Evolutionary conservation across 495 filamentous ascomycete genomes (phyloP), one percentile per base, ranked within the genome.

Genomic region (Annulohypoxylon nitens): DNA sequence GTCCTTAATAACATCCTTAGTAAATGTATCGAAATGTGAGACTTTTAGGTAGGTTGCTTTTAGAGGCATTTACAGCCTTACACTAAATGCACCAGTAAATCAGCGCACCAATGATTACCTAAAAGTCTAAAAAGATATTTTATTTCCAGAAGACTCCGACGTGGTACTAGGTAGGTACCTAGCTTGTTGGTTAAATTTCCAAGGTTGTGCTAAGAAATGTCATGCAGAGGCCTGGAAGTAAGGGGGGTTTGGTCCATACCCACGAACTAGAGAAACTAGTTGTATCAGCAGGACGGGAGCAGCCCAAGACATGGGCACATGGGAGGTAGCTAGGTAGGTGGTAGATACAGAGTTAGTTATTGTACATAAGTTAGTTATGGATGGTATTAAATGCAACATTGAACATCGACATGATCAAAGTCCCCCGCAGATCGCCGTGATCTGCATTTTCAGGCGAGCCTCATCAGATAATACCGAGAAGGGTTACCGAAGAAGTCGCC

Each of bases 391-490:
- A 57, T 45, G 7, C 33, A 34, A 50, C 18, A 12, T 23, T 23
- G 20, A 23, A 23, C 20, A 45, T 25, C 3, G n/a, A 30, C n/a
- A 33, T 43, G n/a, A 10, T n/a, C 39, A 50, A 25, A 50, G 4
- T 20, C 54, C 55, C 54, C 45, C 45, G 34, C 58, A 53, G 39
- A 18, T 68, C 60, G 50, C 55, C 36, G 14, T 7, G 68, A 37
- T 51, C 59, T 61, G 64, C 66, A 61, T 69, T 2, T n/a, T 26
- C 45, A 23, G 61, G 43, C 33, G 53, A 70, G 54, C 67, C 43
- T 70, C 61, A 64, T 34, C 10, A 47, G n/a, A 64, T 51, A 23
- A 20, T 12, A 43, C 36, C 18, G 14, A 43, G 7, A 41, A 5
- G 4, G 33, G 63, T 63, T 4, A 63, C 67, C 67, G 58, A 58